Evolutionary conservation across 495 filamentous ascomycete genomes (phyloP).

Genomic region (Xylaria nigripes): DNA sequence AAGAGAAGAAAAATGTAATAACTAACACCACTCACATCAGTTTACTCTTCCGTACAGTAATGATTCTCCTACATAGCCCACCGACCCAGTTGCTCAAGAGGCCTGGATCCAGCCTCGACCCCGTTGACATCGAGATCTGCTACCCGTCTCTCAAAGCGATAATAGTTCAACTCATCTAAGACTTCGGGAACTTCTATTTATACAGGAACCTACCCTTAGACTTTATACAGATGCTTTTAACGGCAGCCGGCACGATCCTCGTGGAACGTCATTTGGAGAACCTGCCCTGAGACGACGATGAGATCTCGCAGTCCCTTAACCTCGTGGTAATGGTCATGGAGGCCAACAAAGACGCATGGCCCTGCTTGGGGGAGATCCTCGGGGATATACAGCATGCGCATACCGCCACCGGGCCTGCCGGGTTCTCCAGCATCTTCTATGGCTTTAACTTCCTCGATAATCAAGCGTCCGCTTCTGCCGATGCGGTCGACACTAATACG

Average conservation of each 20-base stretch:
- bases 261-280: constrained; percentile 24
- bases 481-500: not conserved
- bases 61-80: constrained; percentile 30
- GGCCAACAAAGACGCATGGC: constrained; percentile 21
- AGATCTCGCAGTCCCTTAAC: constrained; percentile 18
- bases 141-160: constrained; percentile 26
- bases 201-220: constrained; percentile 24
- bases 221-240: constrained; percentile 28
- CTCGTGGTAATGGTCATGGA: constrained; percentile 24
- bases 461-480: not conserved
- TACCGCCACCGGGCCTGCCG: constrained; percentile 21
- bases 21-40: constrained; percentile 8
- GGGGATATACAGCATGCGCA: constrained; percentile 4
- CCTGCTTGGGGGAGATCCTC: constrained; percentile 18
- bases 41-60: constrained; percentile 27
- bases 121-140: constrained; percentile 25
- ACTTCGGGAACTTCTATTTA: constrained; percentile 22
- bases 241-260: constrained; percentile 25
- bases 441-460: constrained; percentile 8
- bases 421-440: constrained; percentile 26
- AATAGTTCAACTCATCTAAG: constrained; percentile 23
- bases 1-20: not conserved
- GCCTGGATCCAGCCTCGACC: constrained; percentile 13
- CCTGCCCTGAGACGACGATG: constrained; percentile 16
- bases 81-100: constrained; percentile 21